Base-by-base conservation (phyloP, 1,139 yeast genomes). In the Arxiozyma heterogenica region DNA sequence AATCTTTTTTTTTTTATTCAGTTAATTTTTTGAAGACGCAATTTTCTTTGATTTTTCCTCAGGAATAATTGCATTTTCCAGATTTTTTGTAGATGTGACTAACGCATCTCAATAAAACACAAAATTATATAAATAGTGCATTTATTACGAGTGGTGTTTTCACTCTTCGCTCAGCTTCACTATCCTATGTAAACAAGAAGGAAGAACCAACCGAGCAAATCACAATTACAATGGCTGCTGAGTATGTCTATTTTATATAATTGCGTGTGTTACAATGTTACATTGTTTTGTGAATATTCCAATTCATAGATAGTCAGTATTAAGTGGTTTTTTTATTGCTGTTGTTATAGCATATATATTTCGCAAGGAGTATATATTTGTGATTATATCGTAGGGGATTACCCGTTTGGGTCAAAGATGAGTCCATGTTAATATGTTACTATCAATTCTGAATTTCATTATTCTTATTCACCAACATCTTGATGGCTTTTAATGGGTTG, bases 171-270 rank as follows among this genome's bases (percentile, higher is more conserved):
- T 7, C 38, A 30, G 3, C 15, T 8, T 30, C 15, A 30, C 4
- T 34, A 3, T 15, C n/a, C 15, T 30, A n/a, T n/a, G n/a, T n/a
- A n/a, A n/a, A n/a, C n/a, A n/a, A n/a, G n/a, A n/a, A n/a, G n/a
- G n/a, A 43, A 27, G 44, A 54, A 56, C 55, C 62, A 60, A 57
- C 59, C 58, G 54, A 48, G 58, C 63, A 55, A 56, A 58, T 53
- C 59, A 49, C 55, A 55, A 56, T 57, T 50, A 63, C 58, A 64
- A 68, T 67, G 71, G 70, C 69, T 62, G 69, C 70, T 59, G 65
- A 63, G 71, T 68, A 68, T 67, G 71, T 65, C 41, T 20, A 38
- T n/a, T 46, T 21, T 21, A 25, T 25, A 25, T 15, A 20, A 22
- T 30, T 21, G n/a, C 4, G 21, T 18, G 8, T 22, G 34, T 41